Evolutionary conservation across 176 grass and related monocot species (phyloP).

Genomic region (Tuctoria greenei): DNA sequence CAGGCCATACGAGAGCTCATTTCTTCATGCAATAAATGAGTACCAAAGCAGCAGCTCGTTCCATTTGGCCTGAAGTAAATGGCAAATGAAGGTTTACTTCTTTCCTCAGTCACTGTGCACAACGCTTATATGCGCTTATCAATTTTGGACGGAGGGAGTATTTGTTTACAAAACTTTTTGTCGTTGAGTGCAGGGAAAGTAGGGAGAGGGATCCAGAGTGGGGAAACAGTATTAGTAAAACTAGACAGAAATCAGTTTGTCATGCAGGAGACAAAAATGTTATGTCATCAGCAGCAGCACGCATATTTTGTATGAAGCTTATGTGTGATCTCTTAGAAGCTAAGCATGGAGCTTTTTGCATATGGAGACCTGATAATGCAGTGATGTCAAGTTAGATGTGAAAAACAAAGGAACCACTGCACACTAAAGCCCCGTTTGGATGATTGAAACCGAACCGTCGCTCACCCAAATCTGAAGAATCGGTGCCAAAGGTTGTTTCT

Average conservation of each 20-base stretch:
- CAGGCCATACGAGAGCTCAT: no score
- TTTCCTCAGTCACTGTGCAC: no score
- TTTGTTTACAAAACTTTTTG: not conserved
- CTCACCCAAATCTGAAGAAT: no score
- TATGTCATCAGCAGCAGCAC: not conserved
- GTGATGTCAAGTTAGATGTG: not conserved
- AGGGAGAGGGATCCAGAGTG: not conserved
- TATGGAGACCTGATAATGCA: not conserved
- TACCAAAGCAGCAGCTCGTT: no score
- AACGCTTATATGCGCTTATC: no score
- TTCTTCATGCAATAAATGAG: no score
- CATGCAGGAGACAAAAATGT: not conserved
- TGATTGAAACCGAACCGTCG: no score
- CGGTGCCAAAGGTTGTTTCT: no score
- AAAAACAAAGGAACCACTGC: slow-evolving; percentile 1
- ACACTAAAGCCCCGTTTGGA: no score
- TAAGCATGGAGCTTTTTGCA: slow-evolving; percentile 1
- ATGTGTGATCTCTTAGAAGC: not conserved
- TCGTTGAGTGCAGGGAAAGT: not conserved
- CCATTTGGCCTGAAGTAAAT: no score
- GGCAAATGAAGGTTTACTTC: no score
- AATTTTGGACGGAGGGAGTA: not conserved
- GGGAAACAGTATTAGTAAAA: not conserved
- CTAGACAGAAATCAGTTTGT: not conserved
- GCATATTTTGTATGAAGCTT: not conserved